Base-by-base conservation (phyloP, 139 green algal genomes). In the Chlamydomonas incerta region DNA sequence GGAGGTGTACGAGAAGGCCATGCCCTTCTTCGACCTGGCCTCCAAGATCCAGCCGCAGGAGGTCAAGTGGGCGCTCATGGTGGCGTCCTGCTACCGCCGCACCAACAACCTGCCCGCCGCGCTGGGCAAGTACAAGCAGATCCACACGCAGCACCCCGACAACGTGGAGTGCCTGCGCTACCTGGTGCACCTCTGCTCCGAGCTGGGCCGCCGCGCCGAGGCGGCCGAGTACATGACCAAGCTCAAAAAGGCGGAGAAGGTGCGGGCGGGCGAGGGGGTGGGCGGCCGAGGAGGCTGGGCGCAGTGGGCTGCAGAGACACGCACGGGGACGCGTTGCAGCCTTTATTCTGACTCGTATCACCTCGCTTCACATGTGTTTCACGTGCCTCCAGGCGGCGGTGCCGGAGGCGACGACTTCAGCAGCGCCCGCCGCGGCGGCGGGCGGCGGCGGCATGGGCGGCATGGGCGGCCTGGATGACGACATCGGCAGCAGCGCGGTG, bases 51-150 rank as follows among this genome's bases (percentile, higher is more conserved):
- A 98, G 91, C 21, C 23, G 24, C 80, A 92, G 47, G 95, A 98
- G 88, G 94, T 96, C 77, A 98, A 98, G 93, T 98, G 95, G 95
- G 88, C 88, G 60, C 93, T 98, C 50, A 98, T 98, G 95, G 93
- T 91, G 34, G 91, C 91, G 11, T 91, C 86, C 26, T 94, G 92
- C 87, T 91, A 93, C 87, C 90, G 95, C n/a, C 88, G 95, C 24
- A 92, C 94, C 80, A 76, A 65, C 66, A 85, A 85, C 81, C 83
- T 88, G 83, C 81, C 92, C 37, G 63, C 86, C 55, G 93, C 93
- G 31, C 82, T 95, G 72, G 80, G 41, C 52, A 90, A 88, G 82
- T 92, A 92, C 86, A 92, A 92, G 83, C 85, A 90, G 70, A 90
- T 92, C 75, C 75, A 92, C 72, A 58, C 66, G 29, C 47, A 50